These are phyloP conservation scores for Heliocybe sulcata DNA, from an alignment of 1,284 basidiomycete genomes.

Conservation along the genomic window DNA sequence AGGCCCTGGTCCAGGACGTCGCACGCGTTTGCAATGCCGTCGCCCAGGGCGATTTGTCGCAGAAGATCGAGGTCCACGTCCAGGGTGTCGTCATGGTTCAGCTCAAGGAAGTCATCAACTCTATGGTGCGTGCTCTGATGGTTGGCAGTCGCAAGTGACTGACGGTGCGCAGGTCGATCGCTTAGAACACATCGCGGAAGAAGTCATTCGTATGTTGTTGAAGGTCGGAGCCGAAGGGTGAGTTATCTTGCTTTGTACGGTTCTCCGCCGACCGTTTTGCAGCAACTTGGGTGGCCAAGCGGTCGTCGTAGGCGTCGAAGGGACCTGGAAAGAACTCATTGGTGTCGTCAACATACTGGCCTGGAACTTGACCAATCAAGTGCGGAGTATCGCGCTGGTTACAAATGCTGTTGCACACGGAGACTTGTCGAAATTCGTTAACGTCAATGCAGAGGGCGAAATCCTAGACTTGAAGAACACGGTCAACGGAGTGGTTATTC, in stretches of 20 bases:
- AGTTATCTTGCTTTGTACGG: conserved; percentile 15
- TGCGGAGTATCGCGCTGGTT: conserved; percentile 90
- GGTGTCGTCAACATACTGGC: conserved; percentile 89
- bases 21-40: conserved; percentile 94
- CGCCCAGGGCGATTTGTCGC: conserved; percentile 87
- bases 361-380: conserved; percentile 93
- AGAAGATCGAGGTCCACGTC: conserved; percentile 95
- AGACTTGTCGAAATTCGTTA: conserved; percentile 93
- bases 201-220: conserved; percentile 82
- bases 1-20: conserved; percentile 88
- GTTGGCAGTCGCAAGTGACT: background rate
- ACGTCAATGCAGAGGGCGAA: conserved; percentile 94
- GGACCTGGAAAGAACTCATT: conserved; percentile 89
- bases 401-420: conserved; percentile 98
- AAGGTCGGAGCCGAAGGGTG: conserved; percentile 91
- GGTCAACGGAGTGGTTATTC: conserved; percentile 96
- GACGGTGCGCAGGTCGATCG: conserved; percentile 50
- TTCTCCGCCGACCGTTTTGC: conserved; percentile 9
- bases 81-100: conserved; percentile 97
- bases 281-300: conserved; percentile 91
- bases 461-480: conserved; percentile 97
- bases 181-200: conserved; percentile 75
- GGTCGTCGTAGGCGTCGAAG: conserved; percentile 87
- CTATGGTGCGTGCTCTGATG: conserved; percentile 59
- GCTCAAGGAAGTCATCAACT: conserved; percentile 97